Base-by-base conservation (phyloP, 768 basidiomycete genomes). In the Tylopilus vinaceipallidus region DNA sequence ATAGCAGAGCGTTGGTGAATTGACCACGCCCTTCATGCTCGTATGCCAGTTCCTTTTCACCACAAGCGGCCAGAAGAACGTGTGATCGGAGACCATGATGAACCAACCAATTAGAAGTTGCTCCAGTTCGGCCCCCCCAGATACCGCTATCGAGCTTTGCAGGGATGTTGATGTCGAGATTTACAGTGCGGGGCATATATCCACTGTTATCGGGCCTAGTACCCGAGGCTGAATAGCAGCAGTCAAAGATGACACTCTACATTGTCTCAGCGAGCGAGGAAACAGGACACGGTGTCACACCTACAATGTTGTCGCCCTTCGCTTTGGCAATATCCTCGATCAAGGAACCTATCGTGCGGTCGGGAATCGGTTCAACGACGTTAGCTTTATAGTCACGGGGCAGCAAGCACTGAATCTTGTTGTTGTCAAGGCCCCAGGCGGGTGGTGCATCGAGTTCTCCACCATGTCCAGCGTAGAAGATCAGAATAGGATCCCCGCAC, bases 381-480 rank as follows among this genome's bases (percentile, higher is more conserved):
- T 17, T 19, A 44, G 27, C 13, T 55, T 63, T 6, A 66, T 65
- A 59, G 72, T 59, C 58, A 64, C 62, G 48, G 71, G 73, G 49
- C 71, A 73, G 33, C 60, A 58, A 14, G 50, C 58, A 27, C 58
- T 68, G 35, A 50, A 56, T 20, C 62, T 65, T 39, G 51, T 65
- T 39, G 51, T 54, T 61, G 56, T 66, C 62, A 6, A 29, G 16
- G 33, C 20, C 42, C 42, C 68, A 68, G 0, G 49, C 55, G 2
- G 17, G 2, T 0, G 76, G 76, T 38, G 65, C 67, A 2, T 57
- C 36, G 14, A 61, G 56, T 27, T 70, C 58, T 6, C 69, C 62
- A n/a, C 76, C 77, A 44, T 78, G 77, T 13, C 75, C 77, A 17
- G 76, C 69, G 40, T 66, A 78, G 52, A 70, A 78, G 29, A 77